Evolutionary conservation across 352 stramenopile genomes (phyloP).

Genomic region (Globisporangium barbulae): DNA sequence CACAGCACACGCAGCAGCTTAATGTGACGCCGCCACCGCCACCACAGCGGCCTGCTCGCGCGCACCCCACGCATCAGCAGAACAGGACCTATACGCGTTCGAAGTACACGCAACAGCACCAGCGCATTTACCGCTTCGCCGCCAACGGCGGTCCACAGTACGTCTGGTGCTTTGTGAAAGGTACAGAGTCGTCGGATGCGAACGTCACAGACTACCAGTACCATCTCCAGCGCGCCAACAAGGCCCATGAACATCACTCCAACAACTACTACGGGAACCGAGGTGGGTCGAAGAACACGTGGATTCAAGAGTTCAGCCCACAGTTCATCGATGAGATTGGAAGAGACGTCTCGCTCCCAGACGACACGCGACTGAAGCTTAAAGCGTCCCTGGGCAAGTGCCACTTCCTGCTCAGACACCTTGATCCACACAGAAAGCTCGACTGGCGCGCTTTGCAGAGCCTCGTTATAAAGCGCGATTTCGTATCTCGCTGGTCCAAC

Average conservation of each 20-base stretch:
- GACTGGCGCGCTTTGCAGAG: not conserved
- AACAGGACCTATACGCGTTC: not conserved
- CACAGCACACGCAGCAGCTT: not conserved
- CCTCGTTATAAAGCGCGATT: not conserved
- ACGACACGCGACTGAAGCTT: not conserved
- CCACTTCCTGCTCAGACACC: not conserved
- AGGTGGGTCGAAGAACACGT: not conserved
- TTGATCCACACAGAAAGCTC: not conserved
- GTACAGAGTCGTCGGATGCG: not conserved
- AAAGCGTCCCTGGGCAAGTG: slow-evolving; percentile 3
- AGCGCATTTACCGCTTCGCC: slow-evolving; percentile 8
- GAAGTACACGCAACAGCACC: not conserved
- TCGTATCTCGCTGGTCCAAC: slow-evolving; percentile 15
- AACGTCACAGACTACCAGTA: slow-evolving; percentile 2
- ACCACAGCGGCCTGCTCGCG: not conserved
- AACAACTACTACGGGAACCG: not conserved
- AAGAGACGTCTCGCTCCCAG: not conserved
- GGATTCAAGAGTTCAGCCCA: not conserved
- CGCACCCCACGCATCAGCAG: not conserved
- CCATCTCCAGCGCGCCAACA: not conserved
- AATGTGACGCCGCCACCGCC: not conserved
- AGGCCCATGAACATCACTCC: not conserved
- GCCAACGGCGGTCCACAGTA: not conserved
- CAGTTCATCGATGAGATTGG: not conserved
- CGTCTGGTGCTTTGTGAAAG: not conserved